Percentiles rank a stretch among this genome's conserved stretches.
phyloP scores from a whole-genome alignment of 495 filamentous ascomycete genomes.

The Cercophora scortea region DNA sequence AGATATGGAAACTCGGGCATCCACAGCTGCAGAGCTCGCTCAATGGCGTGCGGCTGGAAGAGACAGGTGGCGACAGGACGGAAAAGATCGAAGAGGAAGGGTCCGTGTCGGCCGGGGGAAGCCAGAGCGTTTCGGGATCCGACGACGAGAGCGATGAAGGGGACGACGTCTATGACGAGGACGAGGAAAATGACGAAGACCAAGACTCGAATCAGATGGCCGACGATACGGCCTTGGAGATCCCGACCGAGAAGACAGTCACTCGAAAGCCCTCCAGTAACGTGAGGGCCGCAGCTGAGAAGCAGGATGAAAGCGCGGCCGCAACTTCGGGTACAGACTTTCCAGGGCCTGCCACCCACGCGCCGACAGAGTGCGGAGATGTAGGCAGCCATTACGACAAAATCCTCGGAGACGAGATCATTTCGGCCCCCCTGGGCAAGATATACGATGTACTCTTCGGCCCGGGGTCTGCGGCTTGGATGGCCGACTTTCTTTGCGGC shows the following conservation, averaged over 20 bases:
- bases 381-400: constrained; percentile 72
- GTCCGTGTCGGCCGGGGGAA: constrained; percentile 22
- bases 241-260: constrained; percentile 50
- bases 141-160: constrained; percentile 59
- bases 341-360: constrained; percentile 78
- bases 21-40: constrained; percentile 80
- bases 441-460: constrained; percentile 86
- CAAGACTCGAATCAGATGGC: constrained; percentile 51
- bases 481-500: constrained; percentile 73
- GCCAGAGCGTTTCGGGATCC: constrained; percentile 43
- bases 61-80: constrained; percentile 78
- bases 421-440: constrained; percentile 85
- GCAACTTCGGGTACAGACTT: constrained; percentile 57
- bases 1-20: constrained; percentile 96
- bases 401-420: constrained; percentile 72
- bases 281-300: constrained; percentile 45
- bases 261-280: constrained; percentile 61
- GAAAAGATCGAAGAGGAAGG: constrained; percentile 61
- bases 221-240: constrained; percentile 54
- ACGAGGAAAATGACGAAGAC: constrained; percentile 61
- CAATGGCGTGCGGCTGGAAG: constrained; percentile 76
- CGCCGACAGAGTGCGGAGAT: constrained; percentile 78
- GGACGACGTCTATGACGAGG: constrained; percentile 65
- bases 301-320: constrained; percentile 47
- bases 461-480: constrained; percentile 64